phyloP scores from a whole-genome alignment of 192 early-diverging fungal species.

The Coemansia sp. region DNA sequence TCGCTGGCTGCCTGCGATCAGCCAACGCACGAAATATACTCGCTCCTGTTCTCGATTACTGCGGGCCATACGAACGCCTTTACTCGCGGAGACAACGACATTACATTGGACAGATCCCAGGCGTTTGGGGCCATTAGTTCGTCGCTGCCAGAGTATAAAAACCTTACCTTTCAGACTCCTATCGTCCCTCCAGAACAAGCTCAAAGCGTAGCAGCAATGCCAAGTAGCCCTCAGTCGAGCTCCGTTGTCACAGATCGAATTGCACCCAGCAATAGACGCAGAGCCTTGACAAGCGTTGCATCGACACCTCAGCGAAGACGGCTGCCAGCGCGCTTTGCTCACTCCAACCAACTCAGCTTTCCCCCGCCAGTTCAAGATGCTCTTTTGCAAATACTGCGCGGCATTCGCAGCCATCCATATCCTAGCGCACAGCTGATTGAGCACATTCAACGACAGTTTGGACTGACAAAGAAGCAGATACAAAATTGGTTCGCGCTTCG shows the following conservation, averaged over 20 bases:
- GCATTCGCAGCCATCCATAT: slow-evolving; percentile 37
- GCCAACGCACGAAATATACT: background rate
- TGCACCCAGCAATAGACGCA: background rate
- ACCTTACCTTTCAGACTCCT: background rate
- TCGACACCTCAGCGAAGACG: background rate
- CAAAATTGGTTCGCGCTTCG: slow-evolving; percentile 54
- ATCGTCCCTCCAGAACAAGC: background rate
- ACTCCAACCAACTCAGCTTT: slow-evolving; percentile 20
- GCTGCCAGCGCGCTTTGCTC: slow-evolving; percentile 2
- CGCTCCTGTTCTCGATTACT: background rate
- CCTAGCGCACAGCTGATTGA: slow-evolving; percentile 21
- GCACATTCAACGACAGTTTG: slow-evolving; percentile 13
- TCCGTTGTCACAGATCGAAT: background rate
- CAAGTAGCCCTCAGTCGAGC: background rate
- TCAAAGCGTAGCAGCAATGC: background rate
- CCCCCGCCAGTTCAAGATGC: slow-evolving; percentile 24
- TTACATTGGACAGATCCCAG: background rate
- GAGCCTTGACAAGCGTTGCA: background rate
- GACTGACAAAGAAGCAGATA: slow-evolving; percentile 37
- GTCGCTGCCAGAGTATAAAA: background rate
- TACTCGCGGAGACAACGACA: too few species aligned
- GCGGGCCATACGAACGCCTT: background rate
- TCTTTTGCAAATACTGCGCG: slow-evolving; percentile 24
- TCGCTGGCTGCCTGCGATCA: background rate
- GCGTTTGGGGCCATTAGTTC: background rate